phyloP scores from a whole-genome alignment of 345 rosid species.

The Acer campestre region DNA sequence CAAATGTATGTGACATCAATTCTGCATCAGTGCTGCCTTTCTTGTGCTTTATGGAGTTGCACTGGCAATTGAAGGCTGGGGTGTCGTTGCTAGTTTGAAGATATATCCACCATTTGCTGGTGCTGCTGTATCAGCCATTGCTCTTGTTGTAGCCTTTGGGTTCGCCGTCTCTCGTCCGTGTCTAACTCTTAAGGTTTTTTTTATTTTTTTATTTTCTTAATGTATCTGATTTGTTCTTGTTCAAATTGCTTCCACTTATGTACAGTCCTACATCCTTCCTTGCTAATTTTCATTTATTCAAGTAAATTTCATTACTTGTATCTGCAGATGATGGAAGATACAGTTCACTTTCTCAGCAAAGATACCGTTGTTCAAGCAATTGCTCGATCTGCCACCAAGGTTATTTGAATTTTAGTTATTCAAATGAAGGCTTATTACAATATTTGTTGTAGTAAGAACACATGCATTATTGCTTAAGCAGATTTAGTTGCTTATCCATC shows the following conservation, averaged over 20 bases:
- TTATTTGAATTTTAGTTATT: constrained; percentile 27
- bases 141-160: constrained; percentile 97
- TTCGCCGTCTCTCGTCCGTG: constrained; percentile 99
- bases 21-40: constrained; percentile 78
- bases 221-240: constrained; percentile 5
- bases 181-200: constrained; percentile 85
- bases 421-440: not conserved
- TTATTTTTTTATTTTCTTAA: constrained; percentile 19
- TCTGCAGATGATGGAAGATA: constrained; percentile 97
- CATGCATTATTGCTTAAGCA: not conserved
- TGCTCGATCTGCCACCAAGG: constrained; percentile 97
- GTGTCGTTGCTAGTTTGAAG: constrained; percentile 97
- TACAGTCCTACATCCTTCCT: not conserved
- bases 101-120: constrained; percentile 99
- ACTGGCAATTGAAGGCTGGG: constrained; percentile 99
- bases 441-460: not conserved
- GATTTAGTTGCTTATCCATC: not conserved
- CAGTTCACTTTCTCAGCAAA: constrained; percentile 95
- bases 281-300: constrained; percentile 8
- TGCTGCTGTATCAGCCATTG: constrained; percentile 97
- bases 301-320: constrained; percentile 28
- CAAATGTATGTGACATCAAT: constrained; percentile 18
- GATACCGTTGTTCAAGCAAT: constrained; percentile 98
- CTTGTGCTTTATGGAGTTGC: constrained; percentile 97
- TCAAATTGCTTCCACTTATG: not conserved